Evolutionary conservation across 768 basidiomycete species (phyloP), one percentile per base, ranked within the genome.

Genomic region (Leccinum sublutescens): DNA sequence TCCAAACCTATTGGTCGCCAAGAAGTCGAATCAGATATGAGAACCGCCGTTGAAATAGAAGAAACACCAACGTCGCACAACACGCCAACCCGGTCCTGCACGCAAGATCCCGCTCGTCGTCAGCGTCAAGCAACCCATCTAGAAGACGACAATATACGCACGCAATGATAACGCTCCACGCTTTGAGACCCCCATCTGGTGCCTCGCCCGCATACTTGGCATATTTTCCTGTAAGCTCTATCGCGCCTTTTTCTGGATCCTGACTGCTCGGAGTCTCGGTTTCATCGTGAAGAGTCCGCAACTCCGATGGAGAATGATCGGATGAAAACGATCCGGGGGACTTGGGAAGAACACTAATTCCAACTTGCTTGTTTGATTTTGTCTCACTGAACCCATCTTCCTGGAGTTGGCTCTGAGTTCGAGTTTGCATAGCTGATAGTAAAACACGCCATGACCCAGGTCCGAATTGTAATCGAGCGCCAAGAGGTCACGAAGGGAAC

Each of bases 1-100:
- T 25, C 89, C 89, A 70, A 89, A 85, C 9, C 81, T 83, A 29
- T 27, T 54, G 23, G 48, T 25, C n/a, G 17, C 11, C 15, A 52
- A 59, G 48, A 38, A 43, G 12, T 52, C 10, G 53, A 34, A 14
- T 52, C 34, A 54, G 33, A 25, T 25, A 40, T 29, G 54, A 14
- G 19, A 50, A 52, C 50, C 2, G 9, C 3, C 19, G 25, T n/a
- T 47, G 10, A 34, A 57, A 48, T n/a, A 1, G 56, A 51, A 25
- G 60, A 40, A 27, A 15, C 29, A 66, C 74, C 60, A 58, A 81
- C 74, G 81, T 78, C 19, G 80, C 74, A 57, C 77, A 78, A 5
- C 74, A 72, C 33, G 69, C 72, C 55, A 69, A 54, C 36, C 43
- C 29, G 1, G 67, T 64, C 52, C 69, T 71, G 45, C 12, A 59